Conservation (phyloP, 2,329 filamentous ascomycete genomes). For the Scedosporium minutisporum region DNA sequence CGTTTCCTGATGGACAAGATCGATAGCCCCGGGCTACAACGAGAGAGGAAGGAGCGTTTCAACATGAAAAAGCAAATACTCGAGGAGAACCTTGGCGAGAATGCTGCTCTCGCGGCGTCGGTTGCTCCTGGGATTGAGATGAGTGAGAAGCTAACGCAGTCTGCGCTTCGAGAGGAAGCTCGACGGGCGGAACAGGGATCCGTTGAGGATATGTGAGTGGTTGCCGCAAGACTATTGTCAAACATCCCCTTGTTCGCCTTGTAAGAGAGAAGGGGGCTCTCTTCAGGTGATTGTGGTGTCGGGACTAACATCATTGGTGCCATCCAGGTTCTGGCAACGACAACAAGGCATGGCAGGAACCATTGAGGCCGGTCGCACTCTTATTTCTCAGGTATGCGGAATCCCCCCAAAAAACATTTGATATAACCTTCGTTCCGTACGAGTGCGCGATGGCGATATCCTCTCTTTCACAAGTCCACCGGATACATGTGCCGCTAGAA, state of each 20-base stretch:
- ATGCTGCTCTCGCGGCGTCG: slow-evolving; percentile 38
- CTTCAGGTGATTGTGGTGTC: background rate
- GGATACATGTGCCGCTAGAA: background rate
- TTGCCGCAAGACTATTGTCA: background rate
- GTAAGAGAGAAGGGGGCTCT: background rate
- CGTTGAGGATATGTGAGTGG: slow-evolving; percentile 40
- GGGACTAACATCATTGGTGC: slow-evolving; percentile 12
- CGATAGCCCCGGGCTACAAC: slow-evolving; percentile 77
- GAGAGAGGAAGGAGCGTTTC: slow-evolving; percentile 74
- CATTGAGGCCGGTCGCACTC: slow-evolving; percentile 42
- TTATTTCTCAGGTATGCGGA: slow-evolving; percentile 38
- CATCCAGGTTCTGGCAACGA: slow-evolving; percentile 49
- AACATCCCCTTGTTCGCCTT: background rate
- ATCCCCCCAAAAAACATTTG: too few species aligned
- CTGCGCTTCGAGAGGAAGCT: slow-evolving; percentile 55
- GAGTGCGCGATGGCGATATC: too few species aligned
- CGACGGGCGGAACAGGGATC: slow-evolving; percentile 33
- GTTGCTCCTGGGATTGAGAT: slow-evolving; percentile 36
- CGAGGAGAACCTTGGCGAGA: slow-evolving; percentile 57
- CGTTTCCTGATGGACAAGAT: slow-evolving; percentile 66
- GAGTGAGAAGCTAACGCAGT: slow-evolving; percentile 55
- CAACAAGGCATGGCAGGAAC: slow-evolving; percentile 49
- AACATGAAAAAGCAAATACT: slow-evolving; percentile 70
- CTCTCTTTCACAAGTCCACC: too few species aligned
- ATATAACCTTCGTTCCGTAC: slow-evolving; percentile 6